Base-by-base conservation (phyloP, 345 rosid genomes). In the Aquilaria sinensis region DNA sequence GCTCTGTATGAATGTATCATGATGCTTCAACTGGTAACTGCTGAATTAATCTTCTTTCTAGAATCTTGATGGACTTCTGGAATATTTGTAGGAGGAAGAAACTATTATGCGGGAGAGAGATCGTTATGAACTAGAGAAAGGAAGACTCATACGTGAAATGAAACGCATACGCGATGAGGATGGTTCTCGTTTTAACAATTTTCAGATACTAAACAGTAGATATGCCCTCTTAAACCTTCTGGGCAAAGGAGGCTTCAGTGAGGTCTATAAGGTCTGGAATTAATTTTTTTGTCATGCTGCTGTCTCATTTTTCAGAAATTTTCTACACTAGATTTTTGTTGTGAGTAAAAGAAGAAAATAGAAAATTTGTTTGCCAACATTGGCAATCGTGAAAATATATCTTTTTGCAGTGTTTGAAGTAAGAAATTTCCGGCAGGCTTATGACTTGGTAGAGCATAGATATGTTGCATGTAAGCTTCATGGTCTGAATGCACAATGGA, bases 201-300 rank as follows among this genome's bases (percentile, higher is more conserved):
- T 88, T 62, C 99, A 85, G 84, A 85, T 95, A 77, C 77, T 95
- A 74, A 87, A 87, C 71, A 74, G 73, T 67, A 74, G 96, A 66
- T 95, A 88, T 79, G 93, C 99, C 59, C 96, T 95, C 63, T 61
- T 95, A 67, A 95, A 95, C 65, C 99, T 95, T 72, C 95, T 95
- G 72, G 99, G 99, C 11, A 95, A 87, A 78, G 99, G 99, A 47
- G 99, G 99, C 73, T 95, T 95, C 70, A 94, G 99, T 71, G 99
- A 95, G 85, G 99, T 95, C 72, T 95, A 87, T 70, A 95, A 95
- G 99, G 99, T 95, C 78, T 78, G 93, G 78, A 70, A 57, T 37
- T 3, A 37, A 37, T 37, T 37, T 3, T 37, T 75, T 70, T 61
- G 60, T 31, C 50, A 34, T 16, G 62, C 55, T 57, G 11, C 3